Evolutionary conservation across 441 rosid genomes (phyloP).

Genomic region (Gossypium schwendimanii): DNA sequence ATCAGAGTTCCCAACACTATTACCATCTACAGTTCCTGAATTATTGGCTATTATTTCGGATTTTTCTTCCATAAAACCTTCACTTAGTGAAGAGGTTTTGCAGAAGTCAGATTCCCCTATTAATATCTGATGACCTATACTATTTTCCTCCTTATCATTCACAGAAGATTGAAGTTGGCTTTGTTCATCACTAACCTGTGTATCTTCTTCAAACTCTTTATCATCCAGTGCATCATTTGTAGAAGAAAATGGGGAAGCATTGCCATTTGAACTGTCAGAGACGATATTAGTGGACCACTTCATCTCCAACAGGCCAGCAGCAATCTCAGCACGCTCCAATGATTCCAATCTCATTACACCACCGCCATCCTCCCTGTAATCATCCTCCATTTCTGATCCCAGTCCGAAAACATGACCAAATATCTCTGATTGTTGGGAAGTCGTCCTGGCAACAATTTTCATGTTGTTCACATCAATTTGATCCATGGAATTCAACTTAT

Average conservation of each 20-base stretch:
- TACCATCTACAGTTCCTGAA: slow-evolving; percentile 25
- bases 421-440: slow-evolving; percentile 45
- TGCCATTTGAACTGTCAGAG: slow-evolving; percentile 27
- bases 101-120: slow-evolving; percentile 23
- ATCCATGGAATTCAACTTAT: slow-evolving; percentile 18
- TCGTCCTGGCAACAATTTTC: slow-evolving; percentile 43
- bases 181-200: slow-evolving; percentile 18
- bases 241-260: slow-evolving; percentile 22
- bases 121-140: slow-evolving; percentile 8
- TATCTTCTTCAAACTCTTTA: slow-evolving; percentile 13
- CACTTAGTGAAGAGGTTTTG: slow-evolving; percentile 19
- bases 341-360: slow-evolving; percentile 36
- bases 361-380: slow-evolving; percentile 25
- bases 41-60: slow-evolving; percentile 23
- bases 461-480: slow-evolving; percentile 27
- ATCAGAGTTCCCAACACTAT: slow-evolving; percentile 16
- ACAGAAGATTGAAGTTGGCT: slow-evolving; percentile 12
- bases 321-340: slow-evolving; percentile 74
- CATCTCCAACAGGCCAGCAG: slow-evolving; percentile 75
- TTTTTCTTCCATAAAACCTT: slow-evolving; percentile 25
- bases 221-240: slow-evolving; percentile 12
- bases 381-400: slow-evolving; percentile 37
- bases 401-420: slow-evolving; percentile 66
- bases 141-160: slow-evolving; percentile 14
- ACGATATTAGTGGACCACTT: slow-evolving; percentile 77